A percentile compares a stretch with the other conserved stretches of the same genome.
phyloP scores from a whole-genome alignment of 306 rosid species.

The Cyamopsis tetragonoloba region DNA sequence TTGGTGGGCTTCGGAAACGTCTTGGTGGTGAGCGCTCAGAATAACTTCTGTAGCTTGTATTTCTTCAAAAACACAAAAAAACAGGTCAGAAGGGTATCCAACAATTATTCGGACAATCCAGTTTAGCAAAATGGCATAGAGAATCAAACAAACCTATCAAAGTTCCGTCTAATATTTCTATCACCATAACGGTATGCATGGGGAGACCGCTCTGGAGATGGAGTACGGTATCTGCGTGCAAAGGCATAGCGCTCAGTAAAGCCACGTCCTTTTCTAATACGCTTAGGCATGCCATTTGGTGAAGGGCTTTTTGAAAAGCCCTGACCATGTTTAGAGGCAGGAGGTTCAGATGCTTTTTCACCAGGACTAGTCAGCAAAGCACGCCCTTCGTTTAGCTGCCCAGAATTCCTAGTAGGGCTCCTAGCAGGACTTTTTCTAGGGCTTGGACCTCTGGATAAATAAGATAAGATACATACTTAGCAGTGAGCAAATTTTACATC shows the following conservation, averaged over 20 bases:
- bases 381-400: slow-evolving; percentile 38
- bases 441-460: slow-evolving; percentile 55
- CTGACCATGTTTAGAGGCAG: slow-evolving; percentile 43
- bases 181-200: slow-evolving; percentile 50
- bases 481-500: slow-evolving; percentile 1
- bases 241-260: slow-evolving; percentile 84
- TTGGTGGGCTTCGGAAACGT: slow-evolving; percentile 61
- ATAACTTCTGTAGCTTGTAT: slow-evolving; percentile 56
- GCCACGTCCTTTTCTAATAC: slow-evolving; percentile 95
- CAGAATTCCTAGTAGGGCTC: slow-evolving; percentile 44
- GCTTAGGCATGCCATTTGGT: slow-evolving; percentile 78
- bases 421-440: slow-evolving; percentile 44
- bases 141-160: slow-evolving; percentile 53
- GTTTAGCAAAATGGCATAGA: background rate
- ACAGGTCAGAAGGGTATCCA: slow-evolving; percentile 20
- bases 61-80: slow-evolving; percentile 50
- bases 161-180: slow-evolving; percentile 58
- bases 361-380: slow-evolving; percentile 40
- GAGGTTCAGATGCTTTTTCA: slow-evolving; percentile 42
- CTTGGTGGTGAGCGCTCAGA: slow-evolving; percentile 65
- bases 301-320: slow-evolving; percentile 68
- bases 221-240: slow-evolving; percentile 92
- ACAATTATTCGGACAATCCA: background rate
- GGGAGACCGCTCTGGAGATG: slow-evolving; percentile 70
- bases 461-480: slow-evolving; percentile 24